phyloP scores from a whole-genome alignment of 192 early-diverging fungal genomes.

The Rhizophlyctis rosea region DNA sequence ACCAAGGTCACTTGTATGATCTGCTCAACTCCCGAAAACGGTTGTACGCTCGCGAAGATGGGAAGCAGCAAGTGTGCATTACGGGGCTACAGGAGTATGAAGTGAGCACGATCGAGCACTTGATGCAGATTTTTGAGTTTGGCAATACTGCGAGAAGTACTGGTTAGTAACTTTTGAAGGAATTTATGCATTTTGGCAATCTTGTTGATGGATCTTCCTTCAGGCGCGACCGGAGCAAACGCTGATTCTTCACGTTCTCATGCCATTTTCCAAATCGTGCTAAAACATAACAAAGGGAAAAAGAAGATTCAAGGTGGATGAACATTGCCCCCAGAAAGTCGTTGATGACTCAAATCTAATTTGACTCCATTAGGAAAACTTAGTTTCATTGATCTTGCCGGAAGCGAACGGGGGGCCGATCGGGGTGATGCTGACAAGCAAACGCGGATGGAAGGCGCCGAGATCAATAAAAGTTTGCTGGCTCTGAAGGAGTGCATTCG shows the following conservation, averaged over 20 bases:
- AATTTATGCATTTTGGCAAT: background rate
- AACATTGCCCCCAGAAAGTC: background rate
- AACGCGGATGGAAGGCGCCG: constrained; percentile 98
- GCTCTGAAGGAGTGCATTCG: constrained; percentile 98
- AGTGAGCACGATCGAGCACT: constrained; percentile 76
- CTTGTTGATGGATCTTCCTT: constrained; percentile 4
- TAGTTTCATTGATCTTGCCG: constrained; percentile 97
- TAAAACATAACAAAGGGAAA: constrained; percentile 66
- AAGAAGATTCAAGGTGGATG: constrained; percentile 58
- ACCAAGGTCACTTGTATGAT: constrained; percentile 94
- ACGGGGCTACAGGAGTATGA: constrained; percentile 84
- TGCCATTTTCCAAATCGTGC: constrained; percentile 90
- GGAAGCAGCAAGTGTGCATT: constrained; percentile 90
- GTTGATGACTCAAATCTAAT: constrained; percentile 6
- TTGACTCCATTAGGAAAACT: constrained; percentile 69
- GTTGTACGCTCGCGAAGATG: constrained; percentile 95
- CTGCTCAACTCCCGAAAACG: constrained; percentile 86
- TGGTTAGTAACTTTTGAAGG: constrained; percentile 43
- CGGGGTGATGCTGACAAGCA: constrained; percentile 89
- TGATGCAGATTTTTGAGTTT: constrained; percentile 92
- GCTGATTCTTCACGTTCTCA: constrained; percentile 94
- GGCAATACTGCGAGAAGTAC: constrained; percentile 88
- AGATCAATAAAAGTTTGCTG: constrained; percentile 98
- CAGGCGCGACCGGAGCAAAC: constrained; percentile 90
- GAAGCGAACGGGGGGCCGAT: constrained; percentile 96